Evolutionary conservation across 1,139 yeast genomes (phyloP), one percentile per base, ranked within the genome.

Genomic region (Wickerhamiella infanticola): DNA sequence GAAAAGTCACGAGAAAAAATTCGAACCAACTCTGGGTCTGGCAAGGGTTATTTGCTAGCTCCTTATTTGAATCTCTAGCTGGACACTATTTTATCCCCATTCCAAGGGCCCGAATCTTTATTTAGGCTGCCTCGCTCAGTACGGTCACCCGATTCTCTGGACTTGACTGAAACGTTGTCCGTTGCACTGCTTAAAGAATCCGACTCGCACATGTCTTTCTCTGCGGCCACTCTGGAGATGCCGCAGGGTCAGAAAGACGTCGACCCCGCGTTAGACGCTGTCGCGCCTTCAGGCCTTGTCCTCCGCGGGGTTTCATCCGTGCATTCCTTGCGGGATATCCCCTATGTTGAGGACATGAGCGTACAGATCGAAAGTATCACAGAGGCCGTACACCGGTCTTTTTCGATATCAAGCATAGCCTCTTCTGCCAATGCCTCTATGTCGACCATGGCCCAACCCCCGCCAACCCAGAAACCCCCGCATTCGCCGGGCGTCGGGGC

Each of bases 291-390:
- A 8, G 25, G 40, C 7, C 24, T 38, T 7, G 9, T 42, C 18
- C 44, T 46, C 35, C 35, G 33, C 6, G 45, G 49, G 24, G 42
- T 47, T 31, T 45, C 45, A 8, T 46, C 53, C 11, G 53, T 53
- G 11, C 49, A 46, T 24, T 49, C 53, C 11, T 43, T 53, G 39
- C 42, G 55, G 4, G 57, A 53, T 35, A 53, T 53, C 36, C 56
- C 57, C 3, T 44, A 46, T 7, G 55, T 53, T 13, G 50, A 46
- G 24, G 37, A 52, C 3, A 41, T 11, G 24, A 25, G 29, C 5
- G 13, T 38, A 7, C 40, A 25, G 3, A 26, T 38, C 24, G 40
- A 38, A 7, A n/a, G 40, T 13, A n/a, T 38, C 7, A 25, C 40
- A 23, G 40, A 38, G 31, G 40, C 40, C 23, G 9, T 38, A 13